Conservation (phyloP, 192 early-diverging fungal genomes). For the Coemansia aciculifera region DNA sequence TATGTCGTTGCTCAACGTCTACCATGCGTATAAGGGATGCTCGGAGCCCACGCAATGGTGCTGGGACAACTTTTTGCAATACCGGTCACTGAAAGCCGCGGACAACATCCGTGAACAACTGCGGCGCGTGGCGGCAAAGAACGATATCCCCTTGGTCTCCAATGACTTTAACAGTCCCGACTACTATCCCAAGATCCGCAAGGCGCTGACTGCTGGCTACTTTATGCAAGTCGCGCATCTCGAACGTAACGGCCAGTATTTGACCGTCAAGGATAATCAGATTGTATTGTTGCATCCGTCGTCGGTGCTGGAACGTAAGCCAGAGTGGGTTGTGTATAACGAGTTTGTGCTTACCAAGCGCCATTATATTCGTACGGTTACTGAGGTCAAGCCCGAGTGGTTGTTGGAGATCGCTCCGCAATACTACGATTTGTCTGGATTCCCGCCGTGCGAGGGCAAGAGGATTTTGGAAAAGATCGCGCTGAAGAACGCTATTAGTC, state of each 20-base stretch:
- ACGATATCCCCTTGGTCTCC: constrained; percentile 67
- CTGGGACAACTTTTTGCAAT: constrained; percentile 91
- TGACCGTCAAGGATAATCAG: constrained; percentile 98
- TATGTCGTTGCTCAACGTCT: constrained; percentile 95
- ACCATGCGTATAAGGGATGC: constrained; percentile 76
- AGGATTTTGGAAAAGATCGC: constrained; percentile 75
- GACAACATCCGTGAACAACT: constrained; percentile 92
- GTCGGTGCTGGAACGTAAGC: constrained; percentile 80
- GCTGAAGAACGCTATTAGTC: constrained; percentile 50
- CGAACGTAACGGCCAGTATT: constrained; percentile 83
- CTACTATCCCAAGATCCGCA: constrained; percentile 88
- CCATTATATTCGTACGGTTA: constrained; percentile 94
- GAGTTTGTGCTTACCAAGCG: constrained; percentile 97
- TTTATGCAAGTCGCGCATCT: constrained; percentile 99
- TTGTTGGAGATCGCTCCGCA: constrained; percentile 78
- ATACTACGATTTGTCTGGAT: constrained; percentile 89
- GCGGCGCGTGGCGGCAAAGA: constrained; percentile 75
- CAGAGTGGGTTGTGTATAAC: constrained; percentile 99
- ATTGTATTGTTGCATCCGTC: constrained; percentile 93
- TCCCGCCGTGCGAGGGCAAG: constrained; percentile 92
- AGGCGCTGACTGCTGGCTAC: constrained; percentile 87
- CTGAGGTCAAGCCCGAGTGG: constrained; percentile 86
- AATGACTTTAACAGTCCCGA: constrained; percentile 67
- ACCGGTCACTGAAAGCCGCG: constrained; percentile 83
- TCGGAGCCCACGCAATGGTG: constrained; percentile 83